Percentiles rank a stretch among this genome's conserved stretches.
phyloP scores from a whole-genome alignment of 2,329 filamentous ascomycete species.

The Eurotiales sp. region DNA sequence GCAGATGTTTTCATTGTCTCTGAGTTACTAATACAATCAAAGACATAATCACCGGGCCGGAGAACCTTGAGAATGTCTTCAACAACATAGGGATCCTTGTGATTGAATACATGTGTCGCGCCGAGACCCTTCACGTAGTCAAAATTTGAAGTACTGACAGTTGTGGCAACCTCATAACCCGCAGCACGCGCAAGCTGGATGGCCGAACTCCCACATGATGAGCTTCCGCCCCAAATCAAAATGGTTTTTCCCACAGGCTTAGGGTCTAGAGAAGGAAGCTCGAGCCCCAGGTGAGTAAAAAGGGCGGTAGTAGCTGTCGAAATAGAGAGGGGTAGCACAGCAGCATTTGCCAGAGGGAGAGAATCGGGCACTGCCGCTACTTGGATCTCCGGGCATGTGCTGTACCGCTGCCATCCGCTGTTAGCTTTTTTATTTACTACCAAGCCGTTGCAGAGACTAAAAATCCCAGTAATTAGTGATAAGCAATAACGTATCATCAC shows the following conservation, averaged over 20 bases:
- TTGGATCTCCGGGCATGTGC: constrained; percentile 1
- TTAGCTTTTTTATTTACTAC: neutral
- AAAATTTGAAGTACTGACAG: constrained; percentile 30
- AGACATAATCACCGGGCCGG: constrained; percentile 12
- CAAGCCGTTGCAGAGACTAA: constrained; percentile 3
- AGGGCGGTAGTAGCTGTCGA: constrained; percentile 22
- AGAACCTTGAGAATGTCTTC: constrained; percentile 16
- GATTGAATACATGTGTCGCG: constrained; percentile 41
- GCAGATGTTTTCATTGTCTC: neutral
- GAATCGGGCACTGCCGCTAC: constrained; percentile 20
- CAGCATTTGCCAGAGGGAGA: constrained; percentile 23
- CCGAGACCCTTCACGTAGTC: constrained; percentile 36
- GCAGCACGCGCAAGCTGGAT: constrained; percentile 40
- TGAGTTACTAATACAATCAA: constrained; percentile 15
- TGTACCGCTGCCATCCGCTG: constrained; percentile 5
- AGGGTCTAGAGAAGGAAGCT: neutral
- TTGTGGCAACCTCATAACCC: constrained; percentile 36
- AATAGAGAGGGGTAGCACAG: constrained; percentile 23
- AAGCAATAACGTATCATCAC: neutral
- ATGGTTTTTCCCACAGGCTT: constrained; percentile 17
- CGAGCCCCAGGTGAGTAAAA: constrained; percentile 13
- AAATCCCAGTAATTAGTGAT: neutral
- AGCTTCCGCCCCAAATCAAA: constrained; percentile 41
- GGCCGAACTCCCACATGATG: constrained; percentile 39
- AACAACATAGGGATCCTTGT: constrained; percentile 23